phyloP scores from a whole-genome alignment of 2,329 filamentous ascomycete genomes.

The Colletotrichum truncatum region DNA sequence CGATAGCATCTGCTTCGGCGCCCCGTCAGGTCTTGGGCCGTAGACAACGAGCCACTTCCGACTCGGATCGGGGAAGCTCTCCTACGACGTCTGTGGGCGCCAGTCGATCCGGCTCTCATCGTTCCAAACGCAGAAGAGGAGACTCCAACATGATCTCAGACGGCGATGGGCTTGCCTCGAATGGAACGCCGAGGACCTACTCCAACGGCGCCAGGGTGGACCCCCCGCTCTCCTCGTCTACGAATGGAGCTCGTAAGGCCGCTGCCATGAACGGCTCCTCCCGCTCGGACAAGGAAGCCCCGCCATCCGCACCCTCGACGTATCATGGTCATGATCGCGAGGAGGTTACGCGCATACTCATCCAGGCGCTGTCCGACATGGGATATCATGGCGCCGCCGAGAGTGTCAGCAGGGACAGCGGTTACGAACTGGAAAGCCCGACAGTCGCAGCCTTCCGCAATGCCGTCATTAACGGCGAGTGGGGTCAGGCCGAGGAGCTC shows the following conservation, averaged over 20 bases:
- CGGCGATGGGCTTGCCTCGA: conserved; percentile 58
- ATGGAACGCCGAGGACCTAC: conserved; percentile 61
- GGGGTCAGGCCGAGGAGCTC: conserved; percentile 85
- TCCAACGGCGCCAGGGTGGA: conserved; percentile 67
- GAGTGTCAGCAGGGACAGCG: conserved; percentile 81
- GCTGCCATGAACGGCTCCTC: conserved; percentile 33
- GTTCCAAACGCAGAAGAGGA: conserved; percentile 65
- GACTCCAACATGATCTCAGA: conserved; percentile 71
- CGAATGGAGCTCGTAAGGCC: conserved; percentile 55
- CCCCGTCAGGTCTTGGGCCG: conserved; percentile 59
- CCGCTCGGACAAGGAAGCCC: conserved; percentile 37
- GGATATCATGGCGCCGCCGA: conserved; percentile 84
- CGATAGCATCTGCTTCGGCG: conserved; percentile 49
- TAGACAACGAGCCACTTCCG: conserved; percentile 58
- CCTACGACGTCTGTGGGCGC: conserved; percentile 34
- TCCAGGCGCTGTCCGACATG: conserved; percentile 89
- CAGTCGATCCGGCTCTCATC: conserved; percentile 33
- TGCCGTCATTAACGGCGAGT: conserved; percentile 82
- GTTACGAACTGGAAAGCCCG: conserved; percentile 85
- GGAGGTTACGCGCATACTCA: conserved; percentile 91
- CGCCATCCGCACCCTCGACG: conserved; percentile 40
- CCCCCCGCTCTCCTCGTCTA: conserved; percentile 37
- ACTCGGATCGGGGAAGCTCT: conserved; percentile 45
- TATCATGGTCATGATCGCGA: conserved; percentile 92
- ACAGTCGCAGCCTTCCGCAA: conserved; percentile 86